These are phyloP conservation scores for Sclerotinia borealis DNA, from an alignment of 2,329 filamentous ascomycete genomes.

Conservation along the genomic window DNA sequence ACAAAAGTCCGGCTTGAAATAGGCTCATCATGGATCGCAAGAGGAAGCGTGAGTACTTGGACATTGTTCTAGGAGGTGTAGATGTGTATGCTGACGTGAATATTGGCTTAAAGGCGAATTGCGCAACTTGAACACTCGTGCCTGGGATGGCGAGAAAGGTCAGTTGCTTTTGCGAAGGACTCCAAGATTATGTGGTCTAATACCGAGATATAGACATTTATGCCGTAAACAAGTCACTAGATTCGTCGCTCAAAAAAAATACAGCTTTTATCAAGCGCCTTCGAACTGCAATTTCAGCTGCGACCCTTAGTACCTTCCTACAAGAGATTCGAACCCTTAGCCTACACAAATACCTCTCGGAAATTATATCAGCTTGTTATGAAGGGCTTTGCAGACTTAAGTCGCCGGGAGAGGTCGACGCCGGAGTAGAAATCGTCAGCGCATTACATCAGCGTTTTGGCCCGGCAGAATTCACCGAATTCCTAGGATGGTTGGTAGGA, in stretches of 20 bases:
- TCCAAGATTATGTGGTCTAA: conserved; percentile 16
- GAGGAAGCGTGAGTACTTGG: conserved; percentile 49
- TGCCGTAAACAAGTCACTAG: conserved; percentile 66
- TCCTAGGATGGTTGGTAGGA: conserved; percentile 86
- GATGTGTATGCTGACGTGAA: conserved; percentile 19
- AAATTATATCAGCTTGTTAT: conserved; percentile 93
- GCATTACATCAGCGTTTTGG: conserved; percentile 95
- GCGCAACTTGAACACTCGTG: conserved; percentile 77
- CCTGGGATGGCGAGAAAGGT: conserved; percentile 89
- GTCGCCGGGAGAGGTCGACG: conserved; percentile 82
- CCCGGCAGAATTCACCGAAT: conserved; percentile 80
- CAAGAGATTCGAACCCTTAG: conserved; percentile 87
- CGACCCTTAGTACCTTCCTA: conserved; percentile 76
- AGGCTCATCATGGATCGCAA: conserved; percentile 52
- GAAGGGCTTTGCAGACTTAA: conserved; percentile 92
- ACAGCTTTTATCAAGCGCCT: conserved; percentile 96
- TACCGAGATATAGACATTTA: conserved; percentile 22
- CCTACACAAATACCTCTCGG: conserved; percentile 92
- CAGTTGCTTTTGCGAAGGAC: conserved; percentile 23
- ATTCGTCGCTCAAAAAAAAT: conserved; percentile 96
- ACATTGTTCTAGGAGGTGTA: not conserved
- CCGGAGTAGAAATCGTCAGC: conserved; percentile 87
- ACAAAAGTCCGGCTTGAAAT: conserved; percentile 17
- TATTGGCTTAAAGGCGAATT: conserved; percentile 63
- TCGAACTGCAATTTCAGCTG: conserved; percentile 77